Base-by-base conservation (phyloP, 2,329 filamentous ascomycete genomes). In the Stagonosporopsis cucurbitacearum region DNA sequence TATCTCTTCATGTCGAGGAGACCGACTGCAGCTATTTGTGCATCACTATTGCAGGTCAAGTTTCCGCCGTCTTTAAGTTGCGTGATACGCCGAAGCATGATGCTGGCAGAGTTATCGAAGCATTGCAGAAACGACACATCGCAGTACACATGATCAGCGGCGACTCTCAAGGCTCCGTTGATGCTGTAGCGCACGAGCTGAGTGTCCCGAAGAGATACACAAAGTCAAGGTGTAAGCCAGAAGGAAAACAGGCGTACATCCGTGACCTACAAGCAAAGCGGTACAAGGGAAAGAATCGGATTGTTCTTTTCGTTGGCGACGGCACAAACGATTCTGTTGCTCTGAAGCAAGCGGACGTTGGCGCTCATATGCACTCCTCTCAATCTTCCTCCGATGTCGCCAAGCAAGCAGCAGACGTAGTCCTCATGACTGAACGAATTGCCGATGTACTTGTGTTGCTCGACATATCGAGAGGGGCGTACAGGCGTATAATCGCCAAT, bases 261-360 rank as follows among this genome's bases (percentile, higher is more conserved):
- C 62, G 67, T 11, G 44, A 61, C 2, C 55, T 79, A 1, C 72
- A 73, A 25, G 39, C 57, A 4, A 41, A 50, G 1, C 45, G 45
- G 1, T 25, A 15, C 5, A 23, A 25, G 4, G 20, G 22, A 3
- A 60, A 48, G 22, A 54, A 57, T 1, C 66, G 62, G n/a, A 60
- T 82, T 1, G 82, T 91, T 17, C 73, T 92, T 6, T 93, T 94
- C 72, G 83, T 84, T 46, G 90, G 90, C 30, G 90, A 94, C 64
- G 91, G 91, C 1, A 92, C 88, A 13, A 94, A 94, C 70, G 90
- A 94, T 66, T 88, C 90, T 0, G 80, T 85, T 2, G 90, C 90
- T 0, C 80, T 94, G 2, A 86, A 88, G 0, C 84, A 87, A 67
- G 88, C 91, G 1, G 83, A 83, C 6, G 82, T 94, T 25, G 91